Conservation (phyloP, 768 basidiomycete genomes). For the Suillus fuscotomentosus region DNA sequence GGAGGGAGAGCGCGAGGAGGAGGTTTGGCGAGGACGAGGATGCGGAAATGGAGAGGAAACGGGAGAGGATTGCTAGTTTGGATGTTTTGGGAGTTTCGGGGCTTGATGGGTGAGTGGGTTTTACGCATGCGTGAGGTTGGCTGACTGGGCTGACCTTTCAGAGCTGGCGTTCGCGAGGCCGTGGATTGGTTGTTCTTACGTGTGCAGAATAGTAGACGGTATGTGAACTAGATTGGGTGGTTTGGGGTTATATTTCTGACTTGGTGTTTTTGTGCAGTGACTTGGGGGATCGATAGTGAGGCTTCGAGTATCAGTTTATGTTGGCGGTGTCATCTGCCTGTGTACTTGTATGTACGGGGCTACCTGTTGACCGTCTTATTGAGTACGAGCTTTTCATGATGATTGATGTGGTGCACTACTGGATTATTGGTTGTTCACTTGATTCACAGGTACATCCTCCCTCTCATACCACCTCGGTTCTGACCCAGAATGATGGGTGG, state of each 20-base stretch:
- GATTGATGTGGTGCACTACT: neutral
- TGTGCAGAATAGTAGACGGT: slow-evolving; percentile 87
- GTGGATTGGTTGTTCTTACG: slow-evolving; percentile 95
- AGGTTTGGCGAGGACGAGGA: slow-evolving; percentile 50
- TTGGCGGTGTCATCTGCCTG: neutral
- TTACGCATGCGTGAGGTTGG: neutral
- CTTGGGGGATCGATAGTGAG: neutral
- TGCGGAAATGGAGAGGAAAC: slow-evolving; percentile 41
- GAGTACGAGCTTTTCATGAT: neutral
- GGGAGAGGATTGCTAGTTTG: slow-evolving; percentile 67
- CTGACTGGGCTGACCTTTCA: slow-evolving; percentile 26
- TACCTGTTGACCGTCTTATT: neutral
- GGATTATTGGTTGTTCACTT: neutral
- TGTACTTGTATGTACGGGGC: neutral
- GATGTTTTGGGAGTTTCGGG: slow-evolving; percentile 92
- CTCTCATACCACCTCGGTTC: neutral
- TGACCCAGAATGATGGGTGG: neutral
- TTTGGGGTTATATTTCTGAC: neutral
- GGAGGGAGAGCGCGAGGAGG: slow-evolving; percentile 63
- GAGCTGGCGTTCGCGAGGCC: slow-evolving; percentile 85
- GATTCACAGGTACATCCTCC: neutral
- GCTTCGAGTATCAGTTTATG: neutral
- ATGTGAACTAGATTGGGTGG: neutral
- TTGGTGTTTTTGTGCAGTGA: neutral
- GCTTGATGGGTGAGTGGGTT: slow-evolving; percentile 71